phyloP scores from a whole-genome alignment of 2,329 filamentous ascomycete species.

The Shiraia sp. region DNA sequence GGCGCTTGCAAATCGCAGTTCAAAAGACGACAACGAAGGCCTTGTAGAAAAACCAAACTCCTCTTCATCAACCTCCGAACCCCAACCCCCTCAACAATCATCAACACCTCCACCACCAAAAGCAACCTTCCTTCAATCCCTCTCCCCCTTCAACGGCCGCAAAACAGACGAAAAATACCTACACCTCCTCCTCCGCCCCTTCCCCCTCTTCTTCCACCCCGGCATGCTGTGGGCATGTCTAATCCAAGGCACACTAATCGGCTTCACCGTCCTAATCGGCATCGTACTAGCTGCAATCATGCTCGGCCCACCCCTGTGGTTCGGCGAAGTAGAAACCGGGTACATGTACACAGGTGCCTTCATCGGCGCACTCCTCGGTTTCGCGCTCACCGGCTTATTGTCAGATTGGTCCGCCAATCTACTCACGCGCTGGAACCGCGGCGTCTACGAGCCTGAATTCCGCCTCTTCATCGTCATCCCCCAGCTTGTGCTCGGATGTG shows the following conservation, averaged over 20 bases:
- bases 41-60: not conserved
- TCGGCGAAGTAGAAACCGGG: slow-evolving; percentile 79
- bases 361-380: slow-evolving; percentile 77
- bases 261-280: slow-evolving; percentile 90
- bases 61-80: not conserved
- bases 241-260: slow-evolving; percentile 87
- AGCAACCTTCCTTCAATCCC: slow-evolving; percentile 60
- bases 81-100: not conserved
- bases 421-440: slow-evolving; percentile 74
- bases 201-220: slow-evolving; percentile 42
- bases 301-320: slow-evolving; percentile 79
- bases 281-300: slow-evolving; percentile 84
- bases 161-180: slow-evolving; percentile 77
- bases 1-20: not conserved
- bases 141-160: slow-evolving; percentile 77
- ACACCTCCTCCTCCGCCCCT: slow-evolving; percentile 61
- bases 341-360: slow-evolving; percentile 83
- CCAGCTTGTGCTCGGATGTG: slow-evolving; percentile 75
- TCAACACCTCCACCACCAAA: slow-evolving; percentile 50
- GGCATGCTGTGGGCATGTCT: slow-evolving; percentile 56
- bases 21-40: slow-evolving; percentile 2
- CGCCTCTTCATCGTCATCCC: slow-evolving; percentile 81
- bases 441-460: slow-evolving; percentile 91
- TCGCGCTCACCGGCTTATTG: slow-evolving; percentile 72
- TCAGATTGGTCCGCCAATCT: slow-evolving; percentile 72